A percentile compares a stretch with the other conserved stretches of the same genome.
phyloP scores from a whole-genome alignment of 495 filamentous ascomycete genomes.

The Hypoxylon fragiforme region DNA sequence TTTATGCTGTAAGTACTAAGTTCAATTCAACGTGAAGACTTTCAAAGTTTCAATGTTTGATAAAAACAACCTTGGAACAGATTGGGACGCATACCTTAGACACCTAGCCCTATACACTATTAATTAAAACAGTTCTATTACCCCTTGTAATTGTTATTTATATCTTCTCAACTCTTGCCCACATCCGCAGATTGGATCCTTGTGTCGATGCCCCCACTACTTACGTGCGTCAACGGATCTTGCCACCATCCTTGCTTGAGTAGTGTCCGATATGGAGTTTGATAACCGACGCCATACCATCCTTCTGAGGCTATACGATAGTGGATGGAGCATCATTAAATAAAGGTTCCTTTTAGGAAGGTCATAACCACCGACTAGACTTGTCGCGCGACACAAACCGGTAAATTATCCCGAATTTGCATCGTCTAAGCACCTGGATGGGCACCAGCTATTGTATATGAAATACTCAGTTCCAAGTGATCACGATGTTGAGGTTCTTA shows the following conservation, averaged over 20 bases:
- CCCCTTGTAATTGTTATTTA: background rate
- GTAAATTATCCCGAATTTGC: slow-evolving; percentile 22
- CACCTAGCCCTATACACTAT: no score
- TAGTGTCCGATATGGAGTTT: slow-evolving; percentile 11
- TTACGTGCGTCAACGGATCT: slow-evolving; percentile 12
- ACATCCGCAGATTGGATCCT: background rate
- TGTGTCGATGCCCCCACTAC: background rate
- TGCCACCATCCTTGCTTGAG: slow-evolving; percentile 11
- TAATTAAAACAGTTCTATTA: no score
- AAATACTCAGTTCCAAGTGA: background rate
- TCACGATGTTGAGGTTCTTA: slow-evolving; percentile 10
- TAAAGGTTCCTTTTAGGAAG: slow-evolving; percentile 13
- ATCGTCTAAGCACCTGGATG: slow-evolving; percentile 8
- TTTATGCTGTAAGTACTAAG: no score
- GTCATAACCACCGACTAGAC: slow-evolving; percentile 8
- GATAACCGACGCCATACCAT: background rate
- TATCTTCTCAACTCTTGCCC: background rate
- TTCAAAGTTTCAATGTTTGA: no score
- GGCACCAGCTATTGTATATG: background rate
- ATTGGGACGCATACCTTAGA: no score
- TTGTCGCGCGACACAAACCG: background rate
- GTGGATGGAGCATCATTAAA: slow-evolving; percentile 14
- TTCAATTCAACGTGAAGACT: no score
- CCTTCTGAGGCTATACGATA: slow-evolving; percentile 3
- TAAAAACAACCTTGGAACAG: no score